These are phyloP conservation scores for Nakaseomyces delphensis DNA, from an alignment of 1,139 yeast genomes.

Conservation along the genomic window DNA sequence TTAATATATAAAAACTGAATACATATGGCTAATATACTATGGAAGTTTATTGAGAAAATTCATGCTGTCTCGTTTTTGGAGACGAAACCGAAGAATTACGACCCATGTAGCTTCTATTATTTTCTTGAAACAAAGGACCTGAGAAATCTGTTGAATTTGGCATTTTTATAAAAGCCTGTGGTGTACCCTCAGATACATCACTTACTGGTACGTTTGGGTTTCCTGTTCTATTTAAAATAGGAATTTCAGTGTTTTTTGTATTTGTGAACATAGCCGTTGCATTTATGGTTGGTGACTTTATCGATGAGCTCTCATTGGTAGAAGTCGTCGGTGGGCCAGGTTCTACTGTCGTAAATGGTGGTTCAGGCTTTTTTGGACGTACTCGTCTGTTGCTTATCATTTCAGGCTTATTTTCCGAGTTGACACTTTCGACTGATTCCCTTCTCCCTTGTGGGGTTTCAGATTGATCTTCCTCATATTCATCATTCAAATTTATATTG, in stretches of 20 bases:
- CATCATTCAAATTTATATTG: conserved; percentile 27
- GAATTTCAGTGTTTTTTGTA: conserved; percentile 13
- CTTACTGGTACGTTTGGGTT: neutral
- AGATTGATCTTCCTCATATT: conserved; percentile 6
- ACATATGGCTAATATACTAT: neutral
- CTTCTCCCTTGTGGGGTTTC: neutral
- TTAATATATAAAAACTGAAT: neutral
- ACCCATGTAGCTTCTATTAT: neutral
- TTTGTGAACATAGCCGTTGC: conserved; percentile 30
- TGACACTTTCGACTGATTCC: neutral
- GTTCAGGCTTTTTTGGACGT: conserved; percentile 16
- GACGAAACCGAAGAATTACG: conserved; percentile 1
- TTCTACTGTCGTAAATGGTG: conserved; percentile 5
- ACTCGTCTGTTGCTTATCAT: conserved; percentile 29
- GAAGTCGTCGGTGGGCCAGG: conserved; percentile 6
- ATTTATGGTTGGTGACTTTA: conserved; percentile 16
- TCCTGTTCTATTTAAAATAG: neutral
- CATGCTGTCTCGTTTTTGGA: conserved; percentile 9
- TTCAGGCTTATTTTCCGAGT: conserved; percentile 15
- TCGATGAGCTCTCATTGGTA: conserved; percentile 3
- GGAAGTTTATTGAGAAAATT: conserved; percentile 2
- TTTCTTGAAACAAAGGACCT: conserved; percentile 2
- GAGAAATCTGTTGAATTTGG: conserved; percentile 3
- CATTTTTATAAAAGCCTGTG: conserved; percentile 5
- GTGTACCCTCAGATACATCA: neutral